A percentile compares a stretch with the other conserved stretches of the same genome.
Evolutionary conservation across 371 early-diverging fungal species (phyloP).

Genomic region (Blakeslea trispora): DNA sequence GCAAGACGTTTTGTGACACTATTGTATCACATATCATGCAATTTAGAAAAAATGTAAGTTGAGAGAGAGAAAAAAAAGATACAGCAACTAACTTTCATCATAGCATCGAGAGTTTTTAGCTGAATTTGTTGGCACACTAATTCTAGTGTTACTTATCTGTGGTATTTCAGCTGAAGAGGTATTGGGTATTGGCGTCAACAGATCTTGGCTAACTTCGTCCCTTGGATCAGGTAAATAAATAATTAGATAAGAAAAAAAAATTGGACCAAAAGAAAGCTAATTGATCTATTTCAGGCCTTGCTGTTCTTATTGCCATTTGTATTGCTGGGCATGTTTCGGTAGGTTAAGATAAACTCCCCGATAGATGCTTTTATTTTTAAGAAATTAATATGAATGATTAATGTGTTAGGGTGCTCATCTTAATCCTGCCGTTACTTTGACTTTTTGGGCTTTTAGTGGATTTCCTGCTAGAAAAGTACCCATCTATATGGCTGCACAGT

Average conservation of each 20-base stretch:
- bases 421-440: slow-evolving; percentile 78
- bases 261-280: neutral
- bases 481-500: slow-evolving; percentile 63
- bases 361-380: too few species aligned
- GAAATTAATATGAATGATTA: too few species aligned
- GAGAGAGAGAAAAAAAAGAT: too few species aligned
- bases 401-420: slow-evolving; percentile 71
- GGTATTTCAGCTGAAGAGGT: slow-evolving; percentile 65
- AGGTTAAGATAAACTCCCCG: too few species aligned
- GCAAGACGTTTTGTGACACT: neutral
- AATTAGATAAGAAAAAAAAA: neutral
- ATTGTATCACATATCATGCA: slow-evolving; percentile 1
- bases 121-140: slow-evolving; percentile 81
- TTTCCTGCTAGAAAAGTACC: slow-evolving; percentile 68
- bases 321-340: slow-evolving; percentile 78
- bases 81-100: too few species aligned
- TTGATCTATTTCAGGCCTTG: slow-evolving; percentile 26
- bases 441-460: slow-evolving; percentile 68
- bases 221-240: slow-evolving; percentile 47
- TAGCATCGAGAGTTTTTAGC: slow-evolving; percentile 71
- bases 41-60: slow-evolving; percentile 11
- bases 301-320: slow-evolving; percentile 54
- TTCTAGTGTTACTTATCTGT: slow-evolving; percentile 69
- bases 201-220: slow-evolving; percentile 43
- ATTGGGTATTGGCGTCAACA: slow-evolving; percentile 23